Evolutionary conservation across 371 early-diverging fungal genomes (phyloP), one percentile per base, ranked within the genome.

Genomic region (Mucor racemosus): DNA sequence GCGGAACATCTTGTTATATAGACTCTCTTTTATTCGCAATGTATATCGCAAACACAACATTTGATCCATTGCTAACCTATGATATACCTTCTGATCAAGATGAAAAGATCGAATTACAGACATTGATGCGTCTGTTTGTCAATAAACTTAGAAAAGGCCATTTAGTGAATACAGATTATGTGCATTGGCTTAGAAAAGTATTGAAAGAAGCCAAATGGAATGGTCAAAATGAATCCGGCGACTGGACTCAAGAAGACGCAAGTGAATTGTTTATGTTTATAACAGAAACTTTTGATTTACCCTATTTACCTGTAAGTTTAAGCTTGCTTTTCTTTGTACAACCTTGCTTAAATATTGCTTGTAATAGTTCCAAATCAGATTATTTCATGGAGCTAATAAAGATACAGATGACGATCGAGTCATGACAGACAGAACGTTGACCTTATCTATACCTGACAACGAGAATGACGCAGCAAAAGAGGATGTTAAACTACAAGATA

Each of bases 241-340:
- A 71, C 55, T 72, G 81, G 79, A 66, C 81, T 2, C 87, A 86
- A 69, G 86, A 86, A 60, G 88, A 87, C 66, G 70, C 82, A 0
- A 82, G 80, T 55, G 88, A 87, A 60, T 65, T 87, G 3, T 87
- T 87, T 60, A 66, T 87, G 66, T 86, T 86, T 56, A 65, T 87
- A 42, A 85, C 85, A 14, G 81, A 84, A 55, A 78, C 75, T n/a
- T 75, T 86, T 62, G 80, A 81, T 44, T 73, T 86, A 21, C 88
- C 88, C 0, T 87, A 81, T 70, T 65, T 87, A 19, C 88, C 88
- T 4, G 72, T 87, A 68, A 63, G 68, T 57, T 33, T 14, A 34
- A 48, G 21, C 39, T 41, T 11, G 42, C n/a, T 6, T 7, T 58
- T 46, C 5, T 65, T 35, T n/a, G 9, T 33, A 54, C 31, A 38